A percentile compares a stretch with the other conserved stretches of the same genome.
Conservation (phyloP, 495 filamentous ascomycete species). For the Penicillium diatomitis region DNA sequence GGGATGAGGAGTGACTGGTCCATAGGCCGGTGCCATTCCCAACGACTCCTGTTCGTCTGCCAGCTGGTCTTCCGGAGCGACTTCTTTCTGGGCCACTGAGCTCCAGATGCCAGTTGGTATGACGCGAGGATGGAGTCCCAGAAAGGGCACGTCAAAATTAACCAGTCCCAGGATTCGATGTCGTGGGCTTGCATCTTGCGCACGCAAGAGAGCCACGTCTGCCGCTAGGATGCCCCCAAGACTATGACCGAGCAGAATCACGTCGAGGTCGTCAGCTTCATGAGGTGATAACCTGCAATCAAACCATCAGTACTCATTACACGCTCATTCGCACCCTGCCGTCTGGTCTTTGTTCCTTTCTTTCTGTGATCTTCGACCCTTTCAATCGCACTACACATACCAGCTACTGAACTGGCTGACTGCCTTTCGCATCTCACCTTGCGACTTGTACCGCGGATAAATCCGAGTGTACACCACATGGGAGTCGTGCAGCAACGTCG, state of each 20-base stretch:
- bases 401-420: conserved; percentile 75
- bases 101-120: conserved; percentile 70
- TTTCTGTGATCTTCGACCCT: neutral
- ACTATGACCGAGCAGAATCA: conserved; percentile 79
- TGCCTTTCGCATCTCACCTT: conserved; percentile 62
- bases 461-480: conserved; percentile 84
- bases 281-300: conserved; percentile 60
- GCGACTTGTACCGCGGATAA: conserved; percentile 84
- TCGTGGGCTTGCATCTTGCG: conserved; percentile 15
- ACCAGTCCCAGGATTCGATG: conserved; percentile 76
- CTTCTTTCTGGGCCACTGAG: conserved; percentile 53
- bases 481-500: conserved; percentile 54
- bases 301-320: neutral
- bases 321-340: too few species aligned
- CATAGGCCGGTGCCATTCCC: conserved; percentile 12
- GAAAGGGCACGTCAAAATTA: conserved; percentile 78
- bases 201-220: conserved; percentile 59
- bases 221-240: conserved; percentile 82
- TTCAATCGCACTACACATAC: conserved; percentile 33
- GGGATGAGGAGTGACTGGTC: conserved; percentile 14
- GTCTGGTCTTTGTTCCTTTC: too few species aligned
- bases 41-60: conserved; percentile 15
- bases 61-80: conserved; percentile 18
- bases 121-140: conserved; percentile 85
- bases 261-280: conserved; percentile 63